Conservation (phyloP, 495 filamentous ascomycete species). For the Parathielavia hyrcaniae region DNA sequence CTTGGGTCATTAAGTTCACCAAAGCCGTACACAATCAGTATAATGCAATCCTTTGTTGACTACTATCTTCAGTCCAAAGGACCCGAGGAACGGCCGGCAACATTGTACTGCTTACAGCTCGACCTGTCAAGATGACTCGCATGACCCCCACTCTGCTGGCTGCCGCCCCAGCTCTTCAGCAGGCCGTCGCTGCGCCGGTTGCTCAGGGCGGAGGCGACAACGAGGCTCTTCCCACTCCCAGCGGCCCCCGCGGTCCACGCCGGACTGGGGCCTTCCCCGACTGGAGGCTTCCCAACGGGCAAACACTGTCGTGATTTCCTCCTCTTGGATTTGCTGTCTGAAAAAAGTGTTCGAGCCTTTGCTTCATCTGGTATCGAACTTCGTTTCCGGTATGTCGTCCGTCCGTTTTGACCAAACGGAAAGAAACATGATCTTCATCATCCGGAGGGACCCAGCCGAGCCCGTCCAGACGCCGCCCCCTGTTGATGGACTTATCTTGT, state of each 20-base stretch:
- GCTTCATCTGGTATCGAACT: too few relatives aligned
- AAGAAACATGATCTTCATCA: too few relatives aligned
- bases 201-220: conserved; percentile 13
- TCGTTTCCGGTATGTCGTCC: background rate
- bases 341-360: background rate
- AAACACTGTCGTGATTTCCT: too few relatives aligned
- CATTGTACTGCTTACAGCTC: background rate
- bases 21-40: too few relatives aligned
- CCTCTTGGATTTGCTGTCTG: background rate
- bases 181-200: conserved; percentile 13
- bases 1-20: too few relatives aligned
- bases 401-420: too few relatives aligned
- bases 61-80: background rate
- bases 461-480: too few relatives aligned
- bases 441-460: too few relatives aligned
- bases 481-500: too few relatives aligned
- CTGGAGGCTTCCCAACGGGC: background rate
- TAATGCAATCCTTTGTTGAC: too few relatives aligned
- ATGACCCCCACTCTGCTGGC: conserved; percentile 18
- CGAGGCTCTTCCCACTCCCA: background rate
- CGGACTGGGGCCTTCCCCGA: background rate
- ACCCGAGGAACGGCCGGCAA: too few relatives aligned
- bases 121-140: conserved; percentile 20
- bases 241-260: background rate
- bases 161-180: conserved; percentile 20